Percentiles rank a stretch among this genome's conserved stretches.
phyloP scores from a whole-genome alignment of 345 rosid genomes.

The Hibiscus mutabilis region DNA sequence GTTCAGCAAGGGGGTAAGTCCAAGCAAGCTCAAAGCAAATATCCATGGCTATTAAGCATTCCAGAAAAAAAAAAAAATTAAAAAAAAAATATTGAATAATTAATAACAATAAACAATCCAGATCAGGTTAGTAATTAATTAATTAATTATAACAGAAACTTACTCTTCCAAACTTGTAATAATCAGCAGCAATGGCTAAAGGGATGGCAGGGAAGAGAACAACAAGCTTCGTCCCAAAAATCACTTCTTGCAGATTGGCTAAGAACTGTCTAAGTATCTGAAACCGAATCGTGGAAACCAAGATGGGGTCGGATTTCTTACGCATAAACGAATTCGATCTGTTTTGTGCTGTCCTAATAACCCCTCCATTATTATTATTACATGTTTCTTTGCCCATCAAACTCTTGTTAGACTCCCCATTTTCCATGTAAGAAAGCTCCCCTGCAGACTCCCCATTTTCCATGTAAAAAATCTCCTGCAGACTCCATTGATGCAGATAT shows the following conservation, averaged over 20 bases:
- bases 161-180: constrained; percentile 37
- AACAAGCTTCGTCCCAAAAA: constrained; percentile 44
- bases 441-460: constrained; percentile 30
- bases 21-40: constrained; percentile 69
- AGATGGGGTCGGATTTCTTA: constrained; percentile 32
- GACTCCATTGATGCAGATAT: constrained; percentile 17
- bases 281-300: constrained; percentile 24
- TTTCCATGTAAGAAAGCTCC: constrained; percentile 23
- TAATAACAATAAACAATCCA: neutral
- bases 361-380: neutral
- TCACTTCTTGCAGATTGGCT: constrained; percentile 34
- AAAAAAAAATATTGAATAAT: neutral
- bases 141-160: neutral
- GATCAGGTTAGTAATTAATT: neutral
- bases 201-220: constrained; percentile 51
- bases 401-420: constrained; percentile 12
- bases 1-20: constrained; percentile 72
- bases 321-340: constrained; percentile 26
- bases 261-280: constrained; percentile 22
- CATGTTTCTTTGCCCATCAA: constrained; percentile 1
- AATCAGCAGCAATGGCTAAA: constrained; percentile 38
- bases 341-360: constrained; percentile 21
- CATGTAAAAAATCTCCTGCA: constrained; percentile 16
- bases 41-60: constrained; percentile 53
- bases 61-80: too few relatives aligned